Conservation (phyloP, 139 green algal genomes). For the Parachlorella kessleri region DNA sequence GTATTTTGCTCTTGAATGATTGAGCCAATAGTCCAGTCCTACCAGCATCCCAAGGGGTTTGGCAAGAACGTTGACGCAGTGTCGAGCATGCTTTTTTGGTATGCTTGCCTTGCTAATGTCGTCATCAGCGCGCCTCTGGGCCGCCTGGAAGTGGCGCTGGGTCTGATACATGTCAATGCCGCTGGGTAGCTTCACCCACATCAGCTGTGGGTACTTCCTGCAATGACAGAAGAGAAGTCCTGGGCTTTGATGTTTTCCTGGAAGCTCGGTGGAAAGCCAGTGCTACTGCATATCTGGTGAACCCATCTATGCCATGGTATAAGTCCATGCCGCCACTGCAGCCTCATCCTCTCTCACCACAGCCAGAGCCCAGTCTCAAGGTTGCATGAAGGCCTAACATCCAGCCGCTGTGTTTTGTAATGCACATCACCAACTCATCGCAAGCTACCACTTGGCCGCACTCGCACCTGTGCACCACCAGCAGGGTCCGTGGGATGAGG, state of each 20-base stretch:
- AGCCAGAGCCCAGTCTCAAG: too few relatives aligned
- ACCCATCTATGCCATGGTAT: neutral
- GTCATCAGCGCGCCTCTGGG: neutral
- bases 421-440: too few relatives aligned
- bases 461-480: slow-evolving; percentile 38
- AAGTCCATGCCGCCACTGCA: too few relatives aligned
- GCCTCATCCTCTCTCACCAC: too few relatives aligned
- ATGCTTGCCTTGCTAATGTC: neutral
- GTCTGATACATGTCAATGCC: slow-evolving; percentile 1
- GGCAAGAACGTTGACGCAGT: neutral
- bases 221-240: neutral
- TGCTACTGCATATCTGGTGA: neutral
- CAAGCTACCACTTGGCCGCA: too few relatives aligned
- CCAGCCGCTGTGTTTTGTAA: too few relatives aligned
- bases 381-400: too few relatives aligned
- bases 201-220: slow-evolving; percentile 14
- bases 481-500: slow-evolving; percentile 37
- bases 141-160: neutral
- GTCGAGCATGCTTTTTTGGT: neutral
- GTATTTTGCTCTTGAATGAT: too few relatives aligned
- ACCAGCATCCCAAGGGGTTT: neutral
- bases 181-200: neutral
- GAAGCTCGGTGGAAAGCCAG: neutral
- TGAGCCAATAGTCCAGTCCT: too few relatives aligned
- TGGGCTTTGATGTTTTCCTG: neutral